phyloP scores from a whole-genome alignment of 1,284 basidiomycete species.

The Cryptococcus sp. region DNA sequence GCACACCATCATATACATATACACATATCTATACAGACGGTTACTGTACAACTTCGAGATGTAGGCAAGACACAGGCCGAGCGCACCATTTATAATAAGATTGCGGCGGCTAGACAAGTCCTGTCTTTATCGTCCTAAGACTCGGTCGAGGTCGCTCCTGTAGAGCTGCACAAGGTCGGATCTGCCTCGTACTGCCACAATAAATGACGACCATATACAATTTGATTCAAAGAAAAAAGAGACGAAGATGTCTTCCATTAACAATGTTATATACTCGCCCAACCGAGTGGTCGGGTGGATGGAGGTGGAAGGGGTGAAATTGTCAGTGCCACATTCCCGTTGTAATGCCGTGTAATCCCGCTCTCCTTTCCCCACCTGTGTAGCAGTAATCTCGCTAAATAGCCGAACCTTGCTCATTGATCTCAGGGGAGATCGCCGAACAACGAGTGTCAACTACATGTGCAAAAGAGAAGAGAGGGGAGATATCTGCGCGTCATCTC shows the following conservation, averaged over 20 bases:
- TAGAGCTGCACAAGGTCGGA: slow-evolving; percentile 30
- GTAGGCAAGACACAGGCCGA: slow-evolving; percentile 50
- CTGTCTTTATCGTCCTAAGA: slow-evolving; percentile 16
- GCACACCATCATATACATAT: slow-evolving; percentile 4
- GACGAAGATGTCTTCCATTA: neutral
- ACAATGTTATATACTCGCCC: too few species aligned
- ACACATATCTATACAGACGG: slow-evolving; percentile 3
- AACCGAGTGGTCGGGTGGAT: too few species aligned
- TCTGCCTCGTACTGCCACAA: slow-evolving; percentile 25
- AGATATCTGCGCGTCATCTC: too few species aligned
- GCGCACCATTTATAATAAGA: slow-evolving; percentile 17
- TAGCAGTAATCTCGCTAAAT: too few species aligned
- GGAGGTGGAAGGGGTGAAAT: neutral
- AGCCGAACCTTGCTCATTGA: too few species aligned
- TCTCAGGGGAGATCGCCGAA: too few species aligned
- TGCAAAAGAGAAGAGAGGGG: too few species aligned
- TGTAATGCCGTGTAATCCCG: too few species aligned
- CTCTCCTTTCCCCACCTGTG: too few species aligned
- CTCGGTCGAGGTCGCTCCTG: slow-evolving; percentile 33
- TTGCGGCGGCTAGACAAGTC: slow-evolving; percentile 32
- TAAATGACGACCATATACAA: slow-evolving; percentile 37
- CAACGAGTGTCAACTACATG: too few species aligned
- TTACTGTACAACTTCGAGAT: slow-evolving; percentile 15
- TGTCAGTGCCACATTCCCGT: too few species aligned
- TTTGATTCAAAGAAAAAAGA: slow-evolving; percentile 29